A percentile compares a stretch with the other conserved stretches of the same genome.
phyloP scores from a whole-genome alignment of 208 protist genomes.

The Crithidia brevicula region DNA sequence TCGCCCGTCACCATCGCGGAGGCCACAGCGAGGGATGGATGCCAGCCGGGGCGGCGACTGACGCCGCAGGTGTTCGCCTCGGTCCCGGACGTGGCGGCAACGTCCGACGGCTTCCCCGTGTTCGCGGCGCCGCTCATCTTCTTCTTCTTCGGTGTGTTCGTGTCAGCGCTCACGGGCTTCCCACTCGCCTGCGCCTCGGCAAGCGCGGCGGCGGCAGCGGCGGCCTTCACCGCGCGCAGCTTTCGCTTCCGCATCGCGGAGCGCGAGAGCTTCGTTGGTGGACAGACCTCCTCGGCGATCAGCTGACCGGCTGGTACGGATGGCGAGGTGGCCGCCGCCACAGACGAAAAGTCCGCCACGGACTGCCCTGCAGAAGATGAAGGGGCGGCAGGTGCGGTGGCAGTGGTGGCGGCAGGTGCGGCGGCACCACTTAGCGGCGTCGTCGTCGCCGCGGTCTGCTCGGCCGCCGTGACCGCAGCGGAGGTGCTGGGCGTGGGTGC shows the following conservation, averaged over 20 bases:
- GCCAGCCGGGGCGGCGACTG: constrained; percentile 33
- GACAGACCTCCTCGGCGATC: constrained; percentile 5
- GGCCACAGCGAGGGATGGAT: constrained; percentile 9
- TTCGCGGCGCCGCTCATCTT: too few relatives aligned
- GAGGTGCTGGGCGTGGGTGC: too few relatives aligned
- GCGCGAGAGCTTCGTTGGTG: constrained; percentile 7
- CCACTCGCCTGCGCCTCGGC: background rate
- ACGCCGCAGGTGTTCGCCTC: constrained; percentile 23
- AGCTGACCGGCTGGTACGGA: background rate
- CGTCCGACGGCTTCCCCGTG: too few relatives aligned
- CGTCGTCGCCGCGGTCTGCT: background rate
- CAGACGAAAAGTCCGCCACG: too few relatives aligned
- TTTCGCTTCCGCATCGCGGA: constrained; percentile 37
- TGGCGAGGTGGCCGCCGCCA: background rate
- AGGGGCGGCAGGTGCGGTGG: background rate
- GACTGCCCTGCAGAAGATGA: too few relatives aligned
- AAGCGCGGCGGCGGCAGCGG: constrained; percentile 2
- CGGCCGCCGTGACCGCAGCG: too few relatives aligned
- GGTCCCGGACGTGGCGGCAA: too few relatives aligned
- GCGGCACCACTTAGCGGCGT: background rate
- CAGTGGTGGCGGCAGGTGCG: background rate
- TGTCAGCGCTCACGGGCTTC: background rate
- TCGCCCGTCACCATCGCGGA: background rate
- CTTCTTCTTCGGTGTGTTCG: background rate
- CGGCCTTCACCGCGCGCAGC: constrained; percentile 20